Percentiles rank a stretch among this genome's conserved stretches.
Evolutionary conservation across 2,329 filamentous ascomycete species (phyloP).

Genomic region (Apiospora kogelbergensis): DNA sequence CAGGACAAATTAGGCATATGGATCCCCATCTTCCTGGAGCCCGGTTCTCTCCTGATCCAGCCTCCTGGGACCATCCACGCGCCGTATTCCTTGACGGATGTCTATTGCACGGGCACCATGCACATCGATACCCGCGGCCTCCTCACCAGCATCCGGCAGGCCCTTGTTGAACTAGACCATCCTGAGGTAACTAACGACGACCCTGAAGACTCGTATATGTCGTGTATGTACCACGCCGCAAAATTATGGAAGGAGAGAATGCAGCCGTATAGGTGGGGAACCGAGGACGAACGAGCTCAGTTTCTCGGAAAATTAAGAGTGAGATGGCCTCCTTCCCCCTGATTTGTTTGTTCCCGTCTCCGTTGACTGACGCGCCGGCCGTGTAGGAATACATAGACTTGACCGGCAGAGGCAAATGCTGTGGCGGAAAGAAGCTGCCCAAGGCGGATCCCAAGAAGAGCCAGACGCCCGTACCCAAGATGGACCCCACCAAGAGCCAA

Average conservation of each 20-base stretch:
- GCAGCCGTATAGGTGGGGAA: constrained; percentile 4
- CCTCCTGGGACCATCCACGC: constrained; percentile 7
- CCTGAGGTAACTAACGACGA: constrained; percentile 12
- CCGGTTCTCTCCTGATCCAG: constrained; percentile 7
- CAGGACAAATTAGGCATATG: constrained; percentile 5
- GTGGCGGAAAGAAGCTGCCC: neutral
- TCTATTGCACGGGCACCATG: constrained; percentile 10
- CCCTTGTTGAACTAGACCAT: neutral
- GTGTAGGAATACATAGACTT: neutral
- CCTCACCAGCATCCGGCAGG: neutral
- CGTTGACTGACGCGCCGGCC: neutral
- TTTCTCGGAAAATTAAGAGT: neutral
- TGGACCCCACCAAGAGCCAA: neutral
- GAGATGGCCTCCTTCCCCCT: neutral
- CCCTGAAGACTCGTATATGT: neutral
- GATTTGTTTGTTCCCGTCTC: neutral
- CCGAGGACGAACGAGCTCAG: neutral
- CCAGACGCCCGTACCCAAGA: neutral
- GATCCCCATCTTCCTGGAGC: constrained; percentile 8
- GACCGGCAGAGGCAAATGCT: constrained; percentile 1
- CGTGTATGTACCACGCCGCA: constrained; percentile 10
- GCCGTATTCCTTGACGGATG: constrained; percentile 8
- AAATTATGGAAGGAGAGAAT: constrained; percentile 10
- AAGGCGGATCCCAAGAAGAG: neutral
- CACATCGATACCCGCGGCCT: constrained; percentile 11